Evolutionary conservation across 257 asterid species (phyloP), one percentile per base, ranked within the genome.

Genomic region (Salvia splendens): DNA sequence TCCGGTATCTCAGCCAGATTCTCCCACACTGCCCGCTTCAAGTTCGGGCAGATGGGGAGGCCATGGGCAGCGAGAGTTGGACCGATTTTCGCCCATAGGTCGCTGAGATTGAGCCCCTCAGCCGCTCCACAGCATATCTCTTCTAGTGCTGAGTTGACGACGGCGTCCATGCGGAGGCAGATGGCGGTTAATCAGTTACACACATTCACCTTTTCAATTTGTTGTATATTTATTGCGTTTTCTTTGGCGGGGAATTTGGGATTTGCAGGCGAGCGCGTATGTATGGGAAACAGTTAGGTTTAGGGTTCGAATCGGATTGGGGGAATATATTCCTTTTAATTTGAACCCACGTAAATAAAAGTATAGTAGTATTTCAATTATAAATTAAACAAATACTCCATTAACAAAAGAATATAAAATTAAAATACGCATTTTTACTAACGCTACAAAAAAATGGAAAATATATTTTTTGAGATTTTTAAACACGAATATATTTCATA

Each of bases 11-110:
- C 79, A 41, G 80, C 74, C 61, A 93, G 87, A 73, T 88, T 88
- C 73, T 82, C 78, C 95, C 97, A 90, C 0, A 90, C 24, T 28
- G 84, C 83, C 58, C 83, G 87, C 82, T 93, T 93, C 78, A 90
- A 85, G 67, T 59, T 65, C 35, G 84, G 89, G 66, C 92, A 79
- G 53, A 88, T 79, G 8, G 84, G 75, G 42, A 90, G 76, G 36
- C 91, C 86, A 10, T 66, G 55, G 61, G 72, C 61, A 52, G 80
- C 73, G 69, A 87, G 81, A 38, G 83, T 15, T 3, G 88, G 51
- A 20, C 72, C 72, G 71, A 93, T 77, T 70, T 74, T 82, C 14
- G 85, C 80, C 97, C 97, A 93, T 11, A 93, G 85, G 51, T 74
- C 43, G 40, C 70, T 83, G 66, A 93, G 80, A 70, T 68, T 80